phyloP scores from a whole-genome alignment of 352 stramenopile species.

The Pseudoperonospora humuli region DNA sequence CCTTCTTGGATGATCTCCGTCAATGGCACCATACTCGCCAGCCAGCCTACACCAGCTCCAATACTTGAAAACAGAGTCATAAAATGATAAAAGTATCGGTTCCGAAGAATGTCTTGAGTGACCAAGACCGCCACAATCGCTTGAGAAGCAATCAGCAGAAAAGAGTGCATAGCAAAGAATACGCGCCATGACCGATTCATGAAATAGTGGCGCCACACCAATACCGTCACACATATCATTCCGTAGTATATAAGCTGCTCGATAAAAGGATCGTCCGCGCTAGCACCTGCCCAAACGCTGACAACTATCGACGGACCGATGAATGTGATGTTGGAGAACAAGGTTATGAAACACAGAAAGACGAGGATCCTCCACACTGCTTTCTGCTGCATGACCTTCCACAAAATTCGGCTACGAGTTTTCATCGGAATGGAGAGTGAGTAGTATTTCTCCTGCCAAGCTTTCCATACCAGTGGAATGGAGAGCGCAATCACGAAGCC shows the following conservation, averaged over 20 bases:
- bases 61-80: constrained; percentile 18
- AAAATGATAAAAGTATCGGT: constrained; percentile 22
- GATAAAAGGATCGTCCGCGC: constrained; percentile 20
- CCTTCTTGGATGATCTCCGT: constrained; percentile 51
- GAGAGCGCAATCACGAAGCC: constrained; percentile 23
- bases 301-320: constrained; percentile 17
- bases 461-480: constrained; percentile 27
- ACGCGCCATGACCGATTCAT: constrained; percentile 34
- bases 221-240: constrained; percentile 14
- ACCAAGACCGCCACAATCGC: constrained; percentile 13
- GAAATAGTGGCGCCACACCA: constrained; percentile 33
- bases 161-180: constrained; percentile 18
- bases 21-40: constrained; percentile 31
- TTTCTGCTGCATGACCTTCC: constrained; percentile 50
- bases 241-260: constrained; percentile 17
- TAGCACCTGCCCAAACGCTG: constrained; percentile 19
- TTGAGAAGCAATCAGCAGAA: constrained; percentile 22
- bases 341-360: constrained; percentile 37
- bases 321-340: constrained; percentile 36
- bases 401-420: constrained; percentile 31
- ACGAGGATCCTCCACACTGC: constrained; percentile 36
- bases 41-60: constrained; percentile 8
- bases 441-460: constrained; percentile 41
- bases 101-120: constrained; percentile 15
- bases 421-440: constrained; percentile 34